These are phyloP conservation scores for Zygoascus flipseniorum DNA, from an alignment of 805 yeast species.

Conservation along the genomic window DNA sequence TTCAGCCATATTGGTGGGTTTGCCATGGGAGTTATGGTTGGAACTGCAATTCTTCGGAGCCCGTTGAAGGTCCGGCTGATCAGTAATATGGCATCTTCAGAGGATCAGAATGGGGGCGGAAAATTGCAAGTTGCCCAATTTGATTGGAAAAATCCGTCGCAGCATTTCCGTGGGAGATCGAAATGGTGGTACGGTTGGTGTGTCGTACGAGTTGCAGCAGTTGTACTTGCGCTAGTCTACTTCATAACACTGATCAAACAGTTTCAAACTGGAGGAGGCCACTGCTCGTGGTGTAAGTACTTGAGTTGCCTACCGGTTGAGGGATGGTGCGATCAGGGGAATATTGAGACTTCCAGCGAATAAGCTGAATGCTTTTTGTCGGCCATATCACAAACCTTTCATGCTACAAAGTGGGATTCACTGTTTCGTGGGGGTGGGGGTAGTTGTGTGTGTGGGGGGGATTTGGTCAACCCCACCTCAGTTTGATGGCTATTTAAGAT, in stretches of 20 bases:
- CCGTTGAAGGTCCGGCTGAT: constrained; percentile 31
- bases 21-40: constrained; percentile 47
- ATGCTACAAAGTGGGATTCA: neutral
- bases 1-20: constrained; percentile 73
- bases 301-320: constrained; percentile 61
- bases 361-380: neutral
- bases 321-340: constrained; percentile 59
- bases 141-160: constrained; percentile 17
- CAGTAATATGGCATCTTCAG: constrained; percentile 6
- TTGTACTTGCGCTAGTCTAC: constrained; percentile 41
- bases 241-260: constrained; percentile 42
- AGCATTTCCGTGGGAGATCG: constrained; percentile 19
- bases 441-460: neutral
- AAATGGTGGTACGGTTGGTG: constrained; percentile 43
- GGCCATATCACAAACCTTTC: neutral
- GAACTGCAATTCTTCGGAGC: constrained; percentile 44
- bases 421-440: neutral
- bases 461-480: neutral
- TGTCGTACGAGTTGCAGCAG: constrained; percentile 36
- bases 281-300: constrained; percentile 68
- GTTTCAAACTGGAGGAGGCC: constrained; percentile 38
- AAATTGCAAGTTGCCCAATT: constrained; percentile 18
- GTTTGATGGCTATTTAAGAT: neutral
- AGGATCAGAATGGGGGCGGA: neutral
- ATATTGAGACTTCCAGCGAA: constrained; percentile 7